Evolutionary conservation across 768 basidiomycete species (phyloP).

Genomic region (Austroboletus eburneus): DNA sequence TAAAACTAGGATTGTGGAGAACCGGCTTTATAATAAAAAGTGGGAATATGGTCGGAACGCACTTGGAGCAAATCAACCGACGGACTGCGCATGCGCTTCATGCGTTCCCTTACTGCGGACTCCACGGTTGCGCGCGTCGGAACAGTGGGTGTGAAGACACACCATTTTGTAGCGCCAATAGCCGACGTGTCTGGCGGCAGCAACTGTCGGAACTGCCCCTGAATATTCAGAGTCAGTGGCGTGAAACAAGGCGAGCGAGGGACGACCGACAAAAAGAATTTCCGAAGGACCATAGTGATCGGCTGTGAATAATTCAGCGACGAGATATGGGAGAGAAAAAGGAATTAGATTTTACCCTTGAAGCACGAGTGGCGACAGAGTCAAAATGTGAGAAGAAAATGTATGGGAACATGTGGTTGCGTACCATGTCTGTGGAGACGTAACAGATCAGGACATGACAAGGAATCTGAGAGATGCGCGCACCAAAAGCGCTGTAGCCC

Average conservation of each 20-base stretch:
- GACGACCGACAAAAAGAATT: slow-evolving; percentile 62
- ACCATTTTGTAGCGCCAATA: slow-evolving; percentile 84
- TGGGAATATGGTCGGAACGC: slow-evolving; percentile 10
- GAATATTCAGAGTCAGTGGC: slow-evolving; percentile 7
- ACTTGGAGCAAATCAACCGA: slow-evolving; percentile 74
- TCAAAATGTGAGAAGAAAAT: slow-evolving; percentile 7
- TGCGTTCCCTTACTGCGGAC: slow-evolving; percentile 63
- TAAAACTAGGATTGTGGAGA: slow-evolving; percentile 50
- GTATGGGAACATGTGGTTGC: slow-evolving; percentile 16
- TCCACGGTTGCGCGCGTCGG: slow-evolving; percentile 55
- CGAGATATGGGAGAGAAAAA: neutral
- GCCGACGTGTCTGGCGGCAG: slow-evolving; percentile 40
- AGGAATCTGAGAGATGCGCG: slow-evolving; percentile 10
- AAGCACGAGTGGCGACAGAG: slow-evolving; percentile 2
- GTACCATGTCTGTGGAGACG: slow-evolving; percentile 52
- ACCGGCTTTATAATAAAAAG: neutral
- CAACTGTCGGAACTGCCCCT: slow-evolving; percentile 68
- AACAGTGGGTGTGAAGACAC: slow-evolving; percentile 57
- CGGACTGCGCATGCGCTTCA: slow-evolving; percentile 58
- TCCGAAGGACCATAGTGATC: slow-evolving; percentile 88
- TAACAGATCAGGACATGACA: slow-evolving; percentile 4
- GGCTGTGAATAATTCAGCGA: slow-evolving; percentile 40
- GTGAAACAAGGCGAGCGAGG: neutral
- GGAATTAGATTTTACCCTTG: slow-evolving; percentile 23
- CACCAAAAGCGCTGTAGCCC: slow-evolving; percentile 49